phyloP scores from a whole-genome alignment of 371 early-diverging fungal species.

The Gilbertella persicaria region DNA sequence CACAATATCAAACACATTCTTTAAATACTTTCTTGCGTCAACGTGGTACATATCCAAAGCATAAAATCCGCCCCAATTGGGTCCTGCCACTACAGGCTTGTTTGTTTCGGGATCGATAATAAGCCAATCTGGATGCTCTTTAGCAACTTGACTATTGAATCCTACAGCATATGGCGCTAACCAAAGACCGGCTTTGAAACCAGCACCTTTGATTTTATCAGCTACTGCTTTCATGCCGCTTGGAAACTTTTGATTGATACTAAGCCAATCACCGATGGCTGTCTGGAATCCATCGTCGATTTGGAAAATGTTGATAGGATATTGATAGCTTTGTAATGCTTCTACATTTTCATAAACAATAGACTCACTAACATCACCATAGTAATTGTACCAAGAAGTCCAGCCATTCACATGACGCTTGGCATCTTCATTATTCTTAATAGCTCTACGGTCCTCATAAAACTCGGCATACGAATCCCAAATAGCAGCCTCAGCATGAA shows the following conservation, averaged over 20 bases:
- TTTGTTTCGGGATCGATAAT: slow-evolving; percentile 35
- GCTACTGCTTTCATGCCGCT: slow-evolving; percentile 51
- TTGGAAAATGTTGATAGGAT: slow-evolving; percentile 62
- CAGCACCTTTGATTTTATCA: slow-evolving; percentile 39
- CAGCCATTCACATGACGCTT: slow-evolving; percentile 54
- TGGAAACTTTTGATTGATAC: slow-evolving; percentile 54
- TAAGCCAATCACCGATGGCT: slow-evolving; percentile 63
- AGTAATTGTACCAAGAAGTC: slow-evolving; percentile 65
- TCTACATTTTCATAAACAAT: slow-evolving; percentile 50
- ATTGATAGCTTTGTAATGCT: slow-evolving; percentile 37
- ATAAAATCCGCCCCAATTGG: slow-evolving; percentile 57
- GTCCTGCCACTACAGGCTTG: slow-evolving; percentile 42
- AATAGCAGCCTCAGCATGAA: slow-evolving; percentile 34
- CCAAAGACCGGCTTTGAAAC: slow-evolving; percentile 60
- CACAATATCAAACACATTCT: slow-evolving; percentile 52
- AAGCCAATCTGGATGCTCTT: slow-evolving; percentile 61
- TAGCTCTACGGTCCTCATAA: slow-evolving; percentile 34
- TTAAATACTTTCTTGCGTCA: slow-evolving; percentile 48
- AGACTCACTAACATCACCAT: slow-evolving; percentile 56
- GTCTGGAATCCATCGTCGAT: slow-evolving; percentile 65
- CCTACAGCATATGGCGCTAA: slow-evolving; percentile 61
- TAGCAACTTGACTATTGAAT: slow-evolving; percentile 44
- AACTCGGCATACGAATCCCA: slow-evolving; percentile 54
- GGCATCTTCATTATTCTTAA: slow-evolving; percentile 26
- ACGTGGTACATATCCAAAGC: slow-evolving; percentile 56